phyloP scores from a whole-genome alignment of 805 yeast genomes.

The Kluyveromyces starmeri region DNA sequence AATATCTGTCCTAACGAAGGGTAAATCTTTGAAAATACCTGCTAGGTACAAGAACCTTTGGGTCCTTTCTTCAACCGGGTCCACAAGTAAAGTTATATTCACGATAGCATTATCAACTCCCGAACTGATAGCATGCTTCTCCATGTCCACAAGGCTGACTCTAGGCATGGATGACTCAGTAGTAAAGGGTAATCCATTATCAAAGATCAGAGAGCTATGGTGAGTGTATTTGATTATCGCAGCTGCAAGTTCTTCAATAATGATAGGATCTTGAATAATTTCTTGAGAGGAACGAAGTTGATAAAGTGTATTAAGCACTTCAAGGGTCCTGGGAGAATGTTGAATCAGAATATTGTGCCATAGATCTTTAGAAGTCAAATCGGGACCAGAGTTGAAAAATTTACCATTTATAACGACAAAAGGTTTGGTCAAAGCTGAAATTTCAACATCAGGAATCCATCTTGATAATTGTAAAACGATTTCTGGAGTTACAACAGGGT shows the following conservation, averaged over 20 bases:
- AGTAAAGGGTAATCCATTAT: slow-evolving; percentile 33
- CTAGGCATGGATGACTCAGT: slow-evolving; percentile 38
- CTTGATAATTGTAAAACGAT: slow-evolving; percentile 5
- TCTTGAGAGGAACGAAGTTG: slow-evolving; percentile 13
- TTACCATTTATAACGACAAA: slow-evolving; percentile 50
- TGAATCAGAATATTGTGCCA: slow-evolving; percentile 30
- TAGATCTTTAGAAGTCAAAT: neutral
- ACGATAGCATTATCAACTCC: slow-evolving; percentile 30
- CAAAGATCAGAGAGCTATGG: slow-evolving; percentile 16
- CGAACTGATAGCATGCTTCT: slow-evolving; percentile 16
- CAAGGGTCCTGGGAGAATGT: slow-evolving; percentile 41
- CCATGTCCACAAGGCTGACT: slow-evolving; percentile 33
- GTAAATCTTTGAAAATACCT: slow-evolving; percentile 34
- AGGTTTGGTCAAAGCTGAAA: slow-evolving; percentile 21
- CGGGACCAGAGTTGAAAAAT: slow-evolving; percentile 10
- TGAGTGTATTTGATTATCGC: slow-evolving; percentile 37
- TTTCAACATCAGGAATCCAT: slow-evolving; percentile 24
- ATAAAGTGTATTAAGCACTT: slow-evolving; percentile 22
- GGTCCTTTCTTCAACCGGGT: slow-evolving; percentile 64
- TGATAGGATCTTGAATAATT: slow-evolving; percentile 27
- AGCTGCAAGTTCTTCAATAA: slow-evolving; percentile 41
- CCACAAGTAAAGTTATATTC: slow-evolving; percentile 52
- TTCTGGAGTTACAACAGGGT: neutral
- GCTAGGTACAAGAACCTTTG: slow-evolving; percentile 51
- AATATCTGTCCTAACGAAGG: slow-evolving; percentile 46